Evolutionary conservation across 2,329 filamentous ascomycete species (phyloP), one percentile per base, ranked within the genome.

Genomic region (Trichoderma guizhouense): DNA sequence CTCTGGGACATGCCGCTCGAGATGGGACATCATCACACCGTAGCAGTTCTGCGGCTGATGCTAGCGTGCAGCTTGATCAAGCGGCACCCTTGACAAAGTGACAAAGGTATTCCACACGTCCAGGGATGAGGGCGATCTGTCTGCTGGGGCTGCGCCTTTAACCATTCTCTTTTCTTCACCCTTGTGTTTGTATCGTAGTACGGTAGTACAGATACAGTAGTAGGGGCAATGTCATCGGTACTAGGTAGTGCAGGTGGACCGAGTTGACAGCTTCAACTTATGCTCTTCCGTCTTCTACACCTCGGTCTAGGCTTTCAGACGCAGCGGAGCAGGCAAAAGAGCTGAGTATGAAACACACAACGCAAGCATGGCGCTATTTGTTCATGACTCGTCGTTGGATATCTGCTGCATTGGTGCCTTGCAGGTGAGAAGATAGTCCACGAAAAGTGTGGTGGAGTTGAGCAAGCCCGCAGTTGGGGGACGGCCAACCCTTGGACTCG

Each of bases 1-100:
- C 34, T 26, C 57, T 39, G 32, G 28, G 24, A 39, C 21, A 21
- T 55, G 34, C 43, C 57, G 55, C 53, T 53, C 55, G 61, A 61
- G 53, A 62, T 71, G 64, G 57, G 63, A 68, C 70, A 36, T 24
- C 28, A 43, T 60, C 69, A 63, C 53, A 60, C 36, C 24, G 30
- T 32, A 62, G 39, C 64, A 32, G 15, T 43, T 14, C 63, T 68
- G 70, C 63, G 64, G 70, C 70, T 72, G 70, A 72, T 68, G 18
- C 30, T 69, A 69, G 66, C 66, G 66, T 62, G 55, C 36, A 43
- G 21, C n/a, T 62, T 69, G 57, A 60, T 36, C 30, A 53, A 68
- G 57, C 32, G 57, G 28, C 28, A 61, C 66, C 66, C 66, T 51
- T 69, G 66, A 43, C 57, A 53, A 26, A 32, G 32, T 18, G 66